phyloP scores from a whole-genome alignment of 441 rosid species.

The Adansonia rubrostipa region DNA sequence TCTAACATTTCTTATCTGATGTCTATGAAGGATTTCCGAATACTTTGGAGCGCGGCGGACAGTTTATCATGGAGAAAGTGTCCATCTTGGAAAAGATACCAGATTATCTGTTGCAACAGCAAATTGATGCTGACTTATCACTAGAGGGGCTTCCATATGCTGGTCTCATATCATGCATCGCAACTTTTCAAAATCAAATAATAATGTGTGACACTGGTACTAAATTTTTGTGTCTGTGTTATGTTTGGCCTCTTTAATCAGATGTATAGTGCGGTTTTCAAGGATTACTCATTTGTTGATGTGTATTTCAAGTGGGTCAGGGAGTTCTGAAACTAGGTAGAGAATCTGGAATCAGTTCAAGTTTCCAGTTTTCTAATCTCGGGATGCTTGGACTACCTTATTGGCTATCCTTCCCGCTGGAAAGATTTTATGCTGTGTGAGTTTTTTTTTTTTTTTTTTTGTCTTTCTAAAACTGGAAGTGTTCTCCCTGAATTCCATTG shows the following conservation, averaged over 20 bases:
- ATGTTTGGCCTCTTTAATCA: conserved; percentile 23
- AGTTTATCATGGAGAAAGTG: conserved; percentile 59
- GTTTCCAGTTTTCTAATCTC: conserved; percentile 67
- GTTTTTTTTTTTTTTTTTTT: conserved; percentile 36
- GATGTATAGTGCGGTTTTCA: conserved; percentile 20
- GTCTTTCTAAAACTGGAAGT: background rate
- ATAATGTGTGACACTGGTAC: conserved; percentile 75
- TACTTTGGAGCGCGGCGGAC: conserved; percentile 58
- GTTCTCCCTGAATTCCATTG: conserved; percentile 2
- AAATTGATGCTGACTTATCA: conserved; percentile 43
- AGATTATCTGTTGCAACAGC: conserved; percentile 56
- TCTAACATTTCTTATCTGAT: conserved; percentile 36
- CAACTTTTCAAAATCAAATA: conserved; percentile 54
- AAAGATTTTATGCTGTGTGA: conserved; percentile 72
- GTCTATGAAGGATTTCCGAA: conserved; percentile 56
- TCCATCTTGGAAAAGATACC: conserved; percentile 69
- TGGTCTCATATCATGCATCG: conserved; percentile 60
- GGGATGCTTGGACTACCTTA: conserved; percentile 88
- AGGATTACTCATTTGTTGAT: conserved; percentile 28
- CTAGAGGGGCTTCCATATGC: conserved; percentile 45
- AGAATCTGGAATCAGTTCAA: conserved; percentile 66
- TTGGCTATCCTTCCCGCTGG: conserved; percentile 72
- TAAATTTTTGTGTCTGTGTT: conserved; percentile 21
- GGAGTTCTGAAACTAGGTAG: conserved; percentile 61
- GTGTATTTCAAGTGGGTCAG: conserved; percentile 67